Base-by-base conservation (phyloP, 148 eudicot genomes). In the Camellia japonica region DNA sequence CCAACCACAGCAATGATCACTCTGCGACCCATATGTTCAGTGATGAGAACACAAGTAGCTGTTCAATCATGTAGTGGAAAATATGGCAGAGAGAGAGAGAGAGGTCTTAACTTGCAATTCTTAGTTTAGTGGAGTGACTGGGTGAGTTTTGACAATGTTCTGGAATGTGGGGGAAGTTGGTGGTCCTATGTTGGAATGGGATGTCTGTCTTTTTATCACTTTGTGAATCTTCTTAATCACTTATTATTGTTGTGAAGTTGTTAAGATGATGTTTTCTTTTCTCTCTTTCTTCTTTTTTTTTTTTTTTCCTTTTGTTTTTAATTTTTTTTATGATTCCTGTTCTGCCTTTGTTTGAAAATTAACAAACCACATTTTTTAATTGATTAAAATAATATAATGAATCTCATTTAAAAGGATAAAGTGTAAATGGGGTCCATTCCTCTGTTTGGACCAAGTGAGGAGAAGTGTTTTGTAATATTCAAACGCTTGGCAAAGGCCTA, bases 11-110 rank as follows among this genome's bases (percentile, higher is more conserved):
- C 46, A 73, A 80, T 81, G 89, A 77, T 71, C 71, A 83, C 58
- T 74, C 88, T 65, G 82, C 88, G 4, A 49, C 89, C 56, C 68
- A 85, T 15, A 76, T 89, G 90, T 85, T 89, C 76, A 85, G 85
- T 79, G 90, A 90, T 81, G 96, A 90, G 43, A 86, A 84, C 84
- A 69, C 92, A 15, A 83, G 82, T 74, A 82, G 90, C 84, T 92
- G 97, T 83, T 85, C 92, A 44, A 83, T 92, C 20, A 92, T 92
- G 97, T 92, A 70, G 44, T 3, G 2, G 3, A 9, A n/a, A 10
- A 43, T 30, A 30, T 30, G 38, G n/a, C 16, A 18, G n/a, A 19
- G 76, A 14, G 51, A 38, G 51, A 18, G 44, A 14, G 59, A 20
- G 58, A 8, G 64, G 7, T 2, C 16, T 2, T 4, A 23, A 7